Base-by-base conservation (phyloP, 768 basidiomycete species). In the Astraeus odoratus region DNA sequence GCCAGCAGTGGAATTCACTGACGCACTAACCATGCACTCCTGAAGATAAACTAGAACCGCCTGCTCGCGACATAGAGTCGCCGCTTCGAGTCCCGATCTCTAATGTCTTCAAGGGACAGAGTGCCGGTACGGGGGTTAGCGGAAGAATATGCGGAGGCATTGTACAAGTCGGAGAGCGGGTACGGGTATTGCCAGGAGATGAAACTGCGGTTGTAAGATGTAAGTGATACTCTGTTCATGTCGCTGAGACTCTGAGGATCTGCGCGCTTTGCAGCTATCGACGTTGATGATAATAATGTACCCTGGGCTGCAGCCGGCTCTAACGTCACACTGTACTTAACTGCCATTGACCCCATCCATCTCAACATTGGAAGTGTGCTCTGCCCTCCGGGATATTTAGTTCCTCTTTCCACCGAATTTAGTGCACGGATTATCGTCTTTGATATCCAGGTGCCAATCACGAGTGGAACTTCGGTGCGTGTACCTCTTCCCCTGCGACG, bases 61-160 rank as follows among this genome's bases (percentile, higher is more conserved):
- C 94, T 0, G 57, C 68, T 7, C 74, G 94, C 37, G 84, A 92
- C 42, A 81, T 94, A 38, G 71, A 74, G 3, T 73, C 80, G 0
- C 83, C 94, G 0, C 63, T 95, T 19, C 79, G 96, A 29, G 73
- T 97, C 36, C 96, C 96, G 0, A 78, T 98, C 18, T 86, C 92
- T 10, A 98, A 99, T 60, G 89, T 98, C 3, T 98, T 95, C 74
- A 94, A 84, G 63, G 86, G 88, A 3, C 83, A 85, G 57, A 79
- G 83, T 13, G 80, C 87, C 2, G 78, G 86, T 2, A 79, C 78
- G 4, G 86, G 81, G 0, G 80, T 97, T 0, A 77, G 83, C 19
- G 96, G 96, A 15, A 70, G 93, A 40, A 68, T 98, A 35, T 88
- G 83, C 55, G 81, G 84, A 34, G 96, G 96, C 5, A 71, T 97